Base-by-base conservation (phyloP, 2,329 filamentous ascomycete species). In the Colletotrichum cereale region DNA sequence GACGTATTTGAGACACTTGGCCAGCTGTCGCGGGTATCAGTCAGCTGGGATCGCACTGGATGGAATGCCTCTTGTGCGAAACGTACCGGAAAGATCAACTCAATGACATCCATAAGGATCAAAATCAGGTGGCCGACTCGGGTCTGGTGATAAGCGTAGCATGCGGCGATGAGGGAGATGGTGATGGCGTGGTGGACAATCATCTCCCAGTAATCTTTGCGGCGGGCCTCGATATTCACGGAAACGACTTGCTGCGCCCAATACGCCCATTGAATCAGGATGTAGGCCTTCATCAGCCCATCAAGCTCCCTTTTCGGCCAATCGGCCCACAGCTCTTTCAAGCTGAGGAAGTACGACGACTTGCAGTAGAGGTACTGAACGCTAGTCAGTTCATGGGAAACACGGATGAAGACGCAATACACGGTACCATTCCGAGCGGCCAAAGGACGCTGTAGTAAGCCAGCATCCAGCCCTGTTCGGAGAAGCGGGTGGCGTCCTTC, bases 241-340 rank as follows among this genome's bases (percentile, higher is more conserved):
- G 64, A 67, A 29, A 67, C 40, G 44, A 67, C 64, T 36, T 67
- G 64, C 64, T 67, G 64, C 16, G 18, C 64, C 64, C 64, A 67
- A 26, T 62, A 67, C 14, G 64, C 64, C 64, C 57, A 67, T 11
- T 67, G 57, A 7, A 36, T 21, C 57, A 67, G 34, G 47, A 67
- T n/a, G 34, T 67, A 67, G 12, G 11, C 44, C 64, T 67, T 67
- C 64, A 67, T 67, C 4, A 40, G n/a, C 10, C 64, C 64, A 31
- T n/a, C 64, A n/a, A 67, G 64, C 12, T 62, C 64, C 29, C 57
- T 52, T 21, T 60, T 31, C 2, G 50, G 62, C 62, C 62, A 64
- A 3, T 64, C 16, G 12, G 36, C 18, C 62, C 62, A 64, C 0
- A 64, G 50, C 62, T 31, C 62, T 29, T 56, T 64, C 62, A 64